phyloP scores from a whole-genome alignment of 352 stramenopile genomes.

The Phytophthora kernoviae region DNA sequence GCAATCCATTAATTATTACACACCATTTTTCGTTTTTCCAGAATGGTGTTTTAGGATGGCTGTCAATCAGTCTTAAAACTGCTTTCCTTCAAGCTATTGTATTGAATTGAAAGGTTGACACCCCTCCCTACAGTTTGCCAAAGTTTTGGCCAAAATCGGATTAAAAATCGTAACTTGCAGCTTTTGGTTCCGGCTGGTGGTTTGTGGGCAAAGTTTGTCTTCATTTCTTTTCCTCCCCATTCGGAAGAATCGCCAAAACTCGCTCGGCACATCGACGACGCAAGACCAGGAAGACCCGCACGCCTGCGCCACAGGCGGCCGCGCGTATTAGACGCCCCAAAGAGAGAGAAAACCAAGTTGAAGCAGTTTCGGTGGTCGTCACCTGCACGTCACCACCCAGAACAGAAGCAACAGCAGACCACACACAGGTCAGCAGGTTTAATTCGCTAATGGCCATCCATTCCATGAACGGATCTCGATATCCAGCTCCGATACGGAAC shows the following conservation, averaged over 20 bases:
- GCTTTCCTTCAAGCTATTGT: too few relatives aligned
- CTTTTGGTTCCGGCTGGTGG: not conserved
- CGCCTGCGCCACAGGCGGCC: constrained; percentile 39
- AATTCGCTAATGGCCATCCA: constrained; percentile 21
- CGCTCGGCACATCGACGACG: constrained; percentile 10
- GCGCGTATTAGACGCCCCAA: constrained; percentile 32
- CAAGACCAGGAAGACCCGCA: constrained; percentile 5
- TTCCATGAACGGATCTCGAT: constrained; percentile 30
- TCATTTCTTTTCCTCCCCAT: constrained; percentile 34
- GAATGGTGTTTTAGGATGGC: not conserved
- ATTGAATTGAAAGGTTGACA: constrained; percentile 3
- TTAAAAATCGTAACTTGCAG: constrained; percentile 14
- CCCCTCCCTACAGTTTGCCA: not conserved
- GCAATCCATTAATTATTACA: not conserved
- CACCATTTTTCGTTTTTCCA: not conserved
- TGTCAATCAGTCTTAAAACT: not conserved
- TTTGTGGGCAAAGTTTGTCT: not conserved
- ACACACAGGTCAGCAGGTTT: not conserved
- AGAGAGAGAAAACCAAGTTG: constrained; percentile 11
- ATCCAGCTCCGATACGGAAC: constrained; percentile 21
- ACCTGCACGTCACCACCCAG: not conserved
- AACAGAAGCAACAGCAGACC: not conserved
- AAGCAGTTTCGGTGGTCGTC: constrained; percentile 32
- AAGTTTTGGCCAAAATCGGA: too few relatives aligned
- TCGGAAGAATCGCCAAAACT: constrained; percentile 22